A percentile compares a stretch with the other conserved stretches of the same genome.
Conservation (phyloP, 2,329 filamentous ascomycete genomes). For the Penicillium crustosum region DNA sequence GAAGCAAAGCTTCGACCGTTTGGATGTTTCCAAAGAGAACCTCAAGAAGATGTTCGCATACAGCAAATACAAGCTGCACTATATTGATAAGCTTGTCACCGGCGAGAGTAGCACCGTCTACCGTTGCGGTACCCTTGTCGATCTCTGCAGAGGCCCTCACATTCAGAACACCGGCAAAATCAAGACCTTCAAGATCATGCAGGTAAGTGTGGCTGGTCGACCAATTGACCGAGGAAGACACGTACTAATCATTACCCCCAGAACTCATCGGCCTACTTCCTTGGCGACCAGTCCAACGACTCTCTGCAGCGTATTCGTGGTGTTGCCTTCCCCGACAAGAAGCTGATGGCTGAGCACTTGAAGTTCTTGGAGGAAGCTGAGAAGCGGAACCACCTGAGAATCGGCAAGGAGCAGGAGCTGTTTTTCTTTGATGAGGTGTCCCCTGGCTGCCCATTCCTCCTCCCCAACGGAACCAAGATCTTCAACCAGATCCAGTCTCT, state of each 20-base stretch:
- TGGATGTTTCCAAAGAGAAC: constrained; percentile 86
- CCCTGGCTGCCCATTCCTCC: constrained; percentile 89
- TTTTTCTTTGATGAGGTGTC: constrained; percentile 96
- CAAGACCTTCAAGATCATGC: constrained; percentile 92
- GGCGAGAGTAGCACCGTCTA: constrained; percentile 93
- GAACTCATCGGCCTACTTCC: constrained; percentile 83
- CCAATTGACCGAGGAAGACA: neutral
- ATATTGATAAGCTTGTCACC: constrained; percentile 92
- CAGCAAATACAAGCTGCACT: constrained; percentile 98
- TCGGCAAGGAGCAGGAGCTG: constrained; percentile 92
- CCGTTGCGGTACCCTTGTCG: constrained; percentile 87
- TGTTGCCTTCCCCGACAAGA: constrained; percentile 96
- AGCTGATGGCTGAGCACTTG: constrained; percentile 87
- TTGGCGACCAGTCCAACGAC: constrained; percentile 90
- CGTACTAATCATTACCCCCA: constrained; percentile 23
- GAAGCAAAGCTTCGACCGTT: constrained; percentile 89
- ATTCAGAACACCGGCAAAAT: constrained; percentile 91
- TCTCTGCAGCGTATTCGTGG: constrained; percentile 95
- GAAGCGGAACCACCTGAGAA: constrained; percentile 90
- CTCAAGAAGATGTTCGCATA: constrained; percentile 94
- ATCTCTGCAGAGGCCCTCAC: constrained; percentile 92
- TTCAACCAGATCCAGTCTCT: constrained; percentile 85
- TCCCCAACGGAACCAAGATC: constrained; percentile 89
- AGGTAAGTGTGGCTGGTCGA: constrained; percentile 46
- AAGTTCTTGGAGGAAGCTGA: constrained; percentile 97